Base-by-base conservation (phyloP, 768 basidiomycete genomes). In the Clitopilus passeckerianus region DNA sequence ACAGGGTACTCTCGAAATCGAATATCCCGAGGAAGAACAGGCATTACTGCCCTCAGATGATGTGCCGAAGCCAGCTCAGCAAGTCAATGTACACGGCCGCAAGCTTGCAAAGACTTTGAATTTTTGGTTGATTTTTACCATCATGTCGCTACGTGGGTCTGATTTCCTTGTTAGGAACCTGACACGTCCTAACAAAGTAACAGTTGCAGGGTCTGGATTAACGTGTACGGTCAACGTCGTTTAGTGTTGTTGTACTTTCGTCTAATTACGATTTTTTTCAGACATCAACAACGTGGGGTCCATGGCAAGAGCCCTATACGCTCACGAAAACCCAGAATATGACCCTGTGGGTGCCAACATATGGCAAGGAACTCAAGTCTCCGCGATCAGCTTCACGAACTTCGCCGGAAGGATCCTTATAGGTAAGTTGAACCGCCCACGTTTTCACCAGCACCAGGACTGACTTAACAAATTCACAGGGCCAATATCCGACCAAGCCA, bases 281-380 rank as follows among this genome's bases (percentile, higher is more conserved):
- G 87, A 85, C 66, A 91, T 92, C 74, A 92, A 91, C 72, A 92
- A 92, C 64, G 88, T 86, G 12, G 89, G 91, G 35, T 80, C 85
- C 4, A 86, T 90, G 54, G 77, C 90, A 0, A 82, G 88, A 64
- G 87, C 89, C 0, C 74, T 90, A 27, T 88, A 85, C 63, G 81
- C 85, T 2, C 76, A 86, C 57, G 81, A 80, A 7, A 80, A 86
- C 53, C 72, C 81, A 0, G 66, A 76, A 1, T 93, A 90, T 66
- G 85, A 93, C 64, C 83, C 84, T n/a, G 68, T 80, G 0, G 81
- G 82, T 61, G 86, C 90, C 0, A 79, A 86, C 0, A 79, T 81
- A 57, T 89, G 86, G 84, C 95, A 97, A 75, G 86, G 91, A 0
- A 77, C 83, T 2, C 93, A 97, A 66, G 95, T 97, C 0, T 92